phyloP scores from a whole-genome alignment of 768 basidiomycete genomes.

The Suillus alpinus region DNA sequence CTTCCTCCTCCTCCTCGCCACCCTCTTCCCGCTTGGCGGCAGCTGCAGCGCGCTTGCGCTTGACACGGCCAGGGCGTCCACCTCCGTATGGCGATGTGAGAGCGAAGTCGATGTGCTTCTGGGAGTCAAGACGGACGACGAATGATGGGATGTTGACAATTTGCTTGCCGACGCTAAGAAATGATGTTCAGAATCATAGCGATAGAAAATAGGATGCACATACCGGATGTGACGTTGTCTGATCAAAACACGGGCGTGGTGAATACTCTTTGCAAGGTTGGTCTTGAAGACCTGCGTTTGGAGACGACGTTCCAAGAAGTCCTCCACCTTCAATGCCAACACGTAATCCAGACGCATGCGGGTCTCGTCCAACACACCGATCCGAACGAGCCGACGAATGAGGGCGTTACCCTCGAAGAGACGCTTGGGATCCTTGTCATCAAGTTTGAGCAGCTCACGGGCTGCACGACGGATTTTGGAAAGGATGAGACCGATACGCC shows the following conservation, averaged over 20 bases:
- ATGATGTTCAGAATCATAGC: slow-evolving; percentile 4
- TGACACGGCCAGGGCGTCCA: slow-evolving; percentile 91
- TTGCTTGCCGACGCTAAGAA: slow-evolving; percentile 88
- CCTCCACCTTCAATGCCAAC: slow-evolving; percentile 97
- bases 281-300: slow-evolving; percentile 99
- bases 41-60: slow-evolving; percentile 95
- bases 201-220: slow-evolving; percentile 22
- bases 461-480: slow-evolving; percentile 99
- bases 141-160: slow-evolving; percentile 99
- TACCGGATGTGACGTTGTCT: slow-evolving; percentile 98
- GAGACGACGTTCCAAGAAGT: slow-evolving; percentile 98
- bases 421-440: slow-evolving; percentile 98
- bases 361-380: slow-evolving; percentile 98
- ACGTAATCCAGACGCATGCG: slow-evolving; percentile 99
- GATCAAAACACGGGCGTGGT: slow-evolving; percentile 98
- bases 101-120: slow-evolving; percentile 99
- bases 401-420: slow-evolving; percentile 99
- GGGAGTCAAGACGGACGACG: slow-evolving; percentile 97
- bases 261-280: slow-evolving; percentile 96
- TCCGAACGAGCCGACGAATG: slow-evolving; percentile 94
- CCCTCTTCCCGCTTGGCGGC: slow-evolving; percentile 90
- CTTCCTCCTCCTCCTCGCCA: slow-evolving; percentile 89
- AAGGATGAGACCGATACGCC: slow-evolving; percentile 96
- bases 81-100: slow-evolving; percentile 96
- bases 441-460: slow-evolving; percentile 99